Evolutionary conservation across 331 rosid species (phyloP), one percentile per base, ranked within the genome.

Genomic region (Arachis monticola): DNA sequence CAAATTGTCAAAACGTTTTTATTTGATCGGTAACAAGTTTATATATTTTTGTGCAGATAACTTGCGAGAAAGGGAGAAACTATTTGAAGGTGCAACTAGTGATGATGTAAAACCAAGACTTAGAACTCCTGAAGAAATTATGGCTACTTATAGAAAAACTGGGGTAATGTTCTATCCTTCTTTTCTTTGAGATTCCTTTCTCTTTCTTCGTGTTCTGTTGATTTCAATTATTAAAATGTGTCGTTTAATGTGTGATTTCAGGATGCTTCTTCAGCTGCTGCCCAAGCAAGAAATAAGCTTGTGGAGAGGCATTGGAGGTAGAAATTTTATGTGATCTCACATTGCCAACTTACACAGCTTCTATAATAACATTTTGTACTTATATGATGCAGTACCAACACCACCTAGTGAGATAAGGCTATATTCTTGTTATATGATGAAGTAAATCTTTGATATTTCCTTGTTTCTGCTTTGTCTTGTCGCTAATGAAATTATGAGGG

Each of bases 301-400:
- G 52, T 86, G 79, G 97, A 92, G 87, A 86, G 99, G 85, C 88
- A 84, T 84, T 94, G 80, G 97, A 94, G 97, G 99, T 94, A 90
- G 64, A 84, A 78, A 61, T 22, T 72, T 70, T 70, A 14, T 70
- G 13, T 69, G 13, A 64, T 69, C 59, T 73, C 76, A 63, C 61
- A 17, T 45, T 76, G 13, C 58, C 44, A 56, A 59, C 46, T 57
- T 35, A 6, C 70, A 40, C 42, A 10, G 44, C 42, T 74, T 77
- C n/a, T 8, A 9, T 48, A 35, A 7, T 2, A 30, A 69, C 9
- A 2, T 42, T 42, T 12, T 42, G 58, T 48, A 27, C 30, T 27
- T 27, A 27, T 27, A 27, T 1, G 30, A 27, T 57, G 13, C 47
- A n/a, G 57, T 52, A 47, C 30, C 1, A 27, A 27, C 30, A 27